phyloP scores from a whole-genome alignment of 2,329 filamentous ascomycete species.

The Aureobasidium melanogenum region DNA sequence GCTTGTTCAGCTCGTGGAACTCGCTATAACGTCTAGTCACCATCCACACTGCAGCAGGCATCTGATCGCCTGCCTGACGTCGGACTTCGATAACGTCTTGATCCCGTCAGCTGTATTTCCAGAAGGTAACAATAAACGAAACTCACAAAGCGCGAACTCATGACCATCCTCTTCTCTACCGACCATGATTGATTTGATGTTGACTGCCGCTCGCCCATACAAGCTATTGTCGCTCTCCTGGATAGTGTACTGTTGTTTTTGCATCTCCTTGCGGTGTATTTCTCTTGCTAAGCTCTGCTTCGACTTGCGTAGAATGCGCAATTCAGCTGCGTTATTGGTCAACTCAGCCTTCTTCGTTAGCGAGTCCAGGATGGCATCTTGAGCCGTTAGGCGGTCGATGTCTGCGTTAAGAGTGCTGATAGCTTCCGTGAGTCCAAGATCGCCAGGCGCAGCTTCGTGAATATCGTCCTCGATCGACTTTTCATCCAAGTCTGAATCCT shows the following conservation, averaged over 20 bases:
- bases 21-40: constrained; percentile 92
- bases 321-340: constrained; percentile 90
- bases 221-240: constrained; percentile 97
- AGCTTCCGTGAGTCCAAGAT: constrained; percentile 86
- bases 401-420: constrained; percentile 81
- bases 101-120: constrained; percentile 17
- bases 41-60: constrained; percentile 92
- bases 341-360: constrained; percentile 89
- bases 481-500: constrained; percentile 50
- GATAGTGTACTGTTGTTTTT: constrained; percentile 91
- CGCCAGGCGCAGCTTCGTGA: constrained; percentile 87
- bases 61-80: constrained; percentile 83
- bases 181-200: constrained; percentile 87
- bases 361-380: constrained; percentile 86
- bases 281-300: constrained; percentile 89
- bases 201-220: constrained; percentile 81
- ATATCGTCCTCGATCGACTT: constrained; percentile 70
- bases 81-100: constrained; percentile 79
- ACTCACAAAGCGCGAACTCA: constrained; percentile 76
- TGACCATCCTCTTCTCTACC: constrained; percentile 85
- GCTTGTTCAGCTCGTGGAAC: constrained; percentile 91
- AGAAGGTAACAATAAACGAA: not conserved
- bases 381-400: constrained; percentile 78
- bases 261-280: constrained; percentile 86
- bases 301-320: constrained; percentile 86